Evolutionary conservation across 2,329 filamentous ascomycete species (phyloP), one percentile per base, ranked within the genome.

Genomic region (Chaetomiaceae sp.): DNA sequence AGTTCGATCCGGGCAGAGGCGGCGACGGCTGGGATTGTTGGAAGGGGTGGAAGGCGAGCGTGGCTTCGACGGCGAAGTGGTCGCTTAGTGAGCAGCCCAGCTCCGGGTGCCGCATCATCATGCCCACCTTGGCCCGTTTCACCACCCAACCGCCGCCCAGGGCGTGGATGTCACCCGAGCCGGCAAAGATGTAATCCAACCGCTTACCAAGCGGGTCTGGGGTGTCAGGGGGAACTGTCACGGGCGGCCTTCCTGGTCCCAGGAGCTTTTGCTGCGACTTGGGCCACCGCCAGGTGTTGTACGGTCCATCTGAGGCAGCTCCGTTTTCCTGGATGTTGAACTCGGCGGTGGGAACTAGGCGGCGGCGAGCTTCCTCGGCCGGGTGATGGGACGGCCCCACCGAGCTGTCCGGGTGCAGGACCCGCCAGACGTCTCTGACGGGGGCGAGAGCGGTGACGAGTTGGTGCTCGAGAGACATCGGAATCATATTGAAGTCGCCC

Each of bases 401-500:
- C 2, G 91, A 90, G 44, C 88, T 92, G 56, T 91, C 81, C 0
- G 94, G 92, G 68, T 95, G 87, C 19, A 95, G 70, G 27, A 88
- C 79, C 51, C 88, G 82, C 94, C 94, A 99, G 20, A 84, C 83
- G 67, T 99, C 94, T 40, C 80, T 80, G 25, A 95, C 85, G 14
- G 86, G 85, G 9, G 86, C 83, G 65, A 91, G 85, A 3, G 84
- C 82, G 53, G 87, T 88, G 61, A 99, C 85, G 59, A 97, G 78
- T 50, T 84, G 82, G 72, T 97, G 89, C 29, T 88, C 86, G 57
- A 96, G 82, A 23, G 89, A 95, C 37, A 87, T 72, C 0, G 94
- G 94, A n/a, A 90, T 76, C 87, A 96, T 95, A 72, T 97, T 97
- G 75, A 97, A 96, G 73, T 97, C 94, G 23, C 94, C 94, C 50